Evolutionary conservation across 2,329 filamentous ascomycete species (phyloP), one percentile per base, ranked within the genome.

Genomic region (Orbilia ellipsospora): DNA sequence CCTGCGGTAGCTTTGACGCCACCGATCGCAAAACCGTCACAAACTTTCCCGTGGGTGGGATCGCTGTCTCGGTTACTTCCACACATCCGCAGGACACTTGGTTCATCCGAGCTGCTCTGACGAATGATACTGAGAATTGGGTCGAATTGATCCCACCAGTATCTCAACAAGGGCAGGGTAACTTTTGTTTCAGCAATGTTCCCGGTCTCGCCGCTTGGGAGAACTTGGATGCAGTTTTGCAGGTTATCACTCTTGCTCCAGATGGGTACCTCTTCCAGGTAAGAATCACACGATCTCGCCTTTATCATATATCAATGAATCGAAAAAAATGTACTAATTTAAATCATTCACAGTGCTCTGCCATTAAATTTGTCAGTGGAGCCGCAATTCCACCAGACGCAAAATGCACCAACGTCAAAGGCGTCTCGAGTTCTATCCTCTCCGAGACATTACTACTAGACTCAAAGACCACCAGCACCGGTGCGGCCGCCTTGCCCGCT

Each of bases 111-210:
- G 70, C 57, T 4, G 70, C 64, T 1, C 31, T 74, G 7, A 15
- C 68, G 18, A 74, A 74, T 28, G 70, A 74, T 45, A 74, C 63
- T 0, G 57, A 74, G n/a, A 63, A 57, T 15, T 74, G 64, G 64
- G 63, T 68, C 4, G 51, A 55, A n/a, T 16, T 74, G 0, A 16
- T 20, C 8, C 60, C 50, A 0, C 18, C 70, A 2, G 57, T 74
- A 26, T 44, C 28, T 4, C 70, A 74, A 20, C n/a, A 12, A 23
- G 70, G 70, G 3, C 56, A 59, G 12, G 70, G 70, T 0, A 51
- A 74, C 20, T 74, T 66, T 18, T 74, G 70, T 26, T 59, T 20
- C 6, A 51, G 44, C 12, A 54, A 18, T 31, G 61, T 74, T 5
- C 26, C 13, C 4, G 63, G 61, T 3, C 56, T 31, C 15, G 59